Base-by-base conservation (phyloP, 345 rosid genomes). In the Camelina hispida region DNA sequence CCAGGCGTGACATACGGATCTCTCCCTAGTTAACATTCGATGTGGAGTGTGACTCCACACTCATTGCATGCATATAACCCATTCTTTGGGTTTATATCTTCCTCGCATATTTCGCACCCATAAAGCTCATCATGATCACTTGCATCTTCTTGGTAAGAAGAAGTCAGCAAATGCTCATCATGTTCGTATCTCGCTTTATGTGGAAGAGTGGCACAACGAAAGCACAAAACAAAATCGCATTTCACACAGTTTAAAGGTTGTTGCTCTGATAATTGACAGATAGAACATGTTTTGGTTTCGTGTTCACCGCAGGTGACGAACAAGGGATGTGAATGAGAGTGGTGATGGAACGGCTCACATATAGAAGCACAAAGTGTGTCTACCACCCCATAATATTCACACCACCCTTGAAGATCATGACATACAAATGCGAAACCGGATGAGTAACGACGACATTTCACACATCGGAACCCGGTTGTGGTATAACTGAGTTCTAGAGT, bases 191-290 rank as follows among this genome's bases (percentile, higher is more conserved):
- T 40, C 25, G 13, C 34, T 13, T 71, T 34, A 5, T 30, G 15
- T 9, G 74, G 74, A 46, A 70, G 40, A 28, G 74, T 70, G n/a
- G 66, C 74, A 18, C 66, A 70, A 6, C 35, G 11, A 58, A 57
- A 69, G 5, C 74, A 69, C 7, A 57, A 5, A 42, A 1, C 12
- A 57, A 69, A 69, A 13, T 12, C 2, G 15, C 60, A 71, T 25
- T 25, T 1, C 34, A 7, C 8, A 55, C 72, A 68, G 15, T 6
- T 7, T 16, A 68, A 22, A 53, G 50, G 48, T 54, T 53, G 62
- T n/a, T 1, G 0, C 40, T 35, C 40, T 2, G 40, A 2, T 35
- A 11, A 35, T 46, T 7, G 53, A 69, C 73, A 69, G 2, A 69
- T 56, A 43, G 54, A 69, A 30, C 73, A 69, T 1, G 1, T 11